phyloP scores from a whole-genome alignment of 768 basidiomycete genomes.

The Clavulina sp. region DNA sequence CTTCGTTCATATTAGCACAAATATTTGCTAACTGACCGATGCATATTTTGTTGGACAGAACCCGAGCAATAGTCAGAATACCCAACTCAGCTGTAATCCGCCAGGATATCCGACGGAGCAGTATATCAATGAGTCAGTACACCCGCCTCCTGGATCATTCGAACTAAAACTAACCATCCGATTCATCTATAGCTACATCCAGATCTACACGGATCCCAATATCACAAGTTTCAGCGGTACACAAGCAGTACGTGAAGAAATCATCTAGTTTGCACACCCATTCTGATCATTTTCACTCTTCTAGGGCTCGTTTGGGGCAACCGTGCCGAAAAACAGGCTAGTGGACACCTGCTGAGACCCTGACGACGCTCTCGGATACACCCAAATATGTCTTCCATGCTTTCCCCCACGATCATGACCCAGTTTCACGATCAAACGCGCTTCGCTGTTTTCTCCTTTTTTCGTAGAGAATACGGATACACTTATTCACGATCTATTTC shows the following conservation, averaged over 20 bases:
- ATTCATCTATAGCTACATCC: not conserved
- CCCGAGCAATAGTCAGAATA: not conserved
- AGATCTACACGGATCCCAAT: conserved; percentile 68
- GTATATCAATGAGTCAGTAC: conserved; percentile 55
- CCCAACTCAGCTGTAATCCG: conserved; percentile 54
- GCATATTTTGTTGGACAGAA: not conserved
- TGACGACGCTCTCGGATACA: no score
- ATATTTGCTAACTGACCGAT: conserved; percentile 28
- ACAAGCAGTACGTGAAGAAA: not conserved
- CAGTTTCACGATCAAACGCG: no score
- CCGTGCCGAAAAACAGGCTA: conserved; percentile 46
- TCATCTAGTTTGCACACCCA: not conserved
- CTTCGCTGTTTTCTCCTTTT: no score
- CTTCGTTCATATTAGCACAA: conserved; percentile 39
- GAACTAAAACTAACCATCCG: not conserved
- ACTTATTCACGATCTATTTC: no score
- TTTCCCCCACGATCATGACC: no score
- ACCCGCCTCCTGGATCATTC: not conserved
- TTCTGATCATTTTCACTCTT: no score
- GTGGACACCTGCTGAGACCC: conserved; percentile 25
- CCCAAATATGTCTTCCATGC: no score
- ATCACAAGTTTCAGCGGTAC: conserved; percentile 25
- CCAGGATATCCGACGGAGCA: conserved; percentile 54
- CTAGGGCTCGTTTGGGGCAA: conserved; percentile 19
- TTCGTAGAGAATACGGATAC: no score